Evolutionary conservation across 345 rosid species (phyloP).

Genomic region (Acer saccharum): DNA sequence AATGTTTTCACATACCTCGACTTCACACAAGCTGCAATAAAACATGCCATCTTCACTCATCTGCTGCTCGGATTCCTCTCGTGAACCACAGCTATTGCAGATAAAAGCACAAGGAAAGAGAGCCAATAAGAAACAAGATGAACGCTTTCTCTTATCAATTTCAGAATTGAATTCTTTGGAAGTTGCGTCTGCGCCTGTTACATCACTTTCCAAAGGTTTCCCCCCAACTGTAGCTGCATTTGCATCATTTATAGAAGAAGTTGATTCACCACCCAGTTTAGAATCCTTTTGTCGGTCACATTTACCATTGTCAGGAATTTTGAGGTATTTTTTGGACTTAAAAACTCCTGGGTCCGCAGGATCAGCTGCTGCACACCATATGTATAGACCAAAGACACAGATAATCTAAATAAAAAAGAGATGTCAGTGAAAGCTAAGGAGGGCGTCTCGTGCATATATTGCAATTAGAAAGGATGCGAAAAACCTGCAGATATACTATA

Average conservation of each 20-base stretch:
- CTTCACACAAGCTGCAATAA: conserved; percentile 96
- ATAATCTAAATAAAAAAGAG: conserved; percentile 48
- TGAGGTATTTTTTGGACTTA: conserved; percentile 76
- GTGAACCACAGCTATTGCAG: conserved; percentile 55
- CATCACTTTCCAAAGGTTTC: conserved; percentile 51
- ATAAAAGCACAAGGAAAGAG: conserved; percentile 68
- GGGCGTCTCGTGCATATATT: not conserved
- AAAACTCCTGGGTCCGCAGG: conserved; percentile 87
- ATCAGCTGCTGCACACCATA: conserved; percentile 92
- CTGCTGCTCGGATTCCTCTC: conserved; percentile 65
- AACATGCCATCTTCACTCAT: conserved; percentile 96
- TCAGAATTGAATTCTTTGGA: conserved; percentile 35
- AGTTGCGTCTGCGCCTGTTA: conserved; percentile 31
- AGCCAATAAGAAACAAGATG: conserved; percentile 49
- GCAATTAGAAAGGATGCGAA: not conserved
- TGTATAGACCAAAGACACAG: conserved; percentile 71
- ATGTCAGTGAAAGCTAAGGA: conserved; percentile 14
- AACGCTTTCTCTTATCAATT: conserved; percentile 35
- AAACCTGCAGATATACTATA: not conserved
- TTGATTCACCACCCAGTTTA: conserved; percentile 68
- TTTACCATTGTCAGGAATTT: conserved; percentile 55
- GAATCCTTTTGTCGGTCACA: conserved; percentile 42
- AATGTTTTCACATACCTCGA: conserved; percentile 62
- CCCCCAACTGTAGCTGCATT: conserved; percentile 48
- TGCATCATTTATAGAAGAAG: conserved; percentile 51